Conservation (phyloP, 352 stramenopile species). For the Pythium oligandrum region DNA sequence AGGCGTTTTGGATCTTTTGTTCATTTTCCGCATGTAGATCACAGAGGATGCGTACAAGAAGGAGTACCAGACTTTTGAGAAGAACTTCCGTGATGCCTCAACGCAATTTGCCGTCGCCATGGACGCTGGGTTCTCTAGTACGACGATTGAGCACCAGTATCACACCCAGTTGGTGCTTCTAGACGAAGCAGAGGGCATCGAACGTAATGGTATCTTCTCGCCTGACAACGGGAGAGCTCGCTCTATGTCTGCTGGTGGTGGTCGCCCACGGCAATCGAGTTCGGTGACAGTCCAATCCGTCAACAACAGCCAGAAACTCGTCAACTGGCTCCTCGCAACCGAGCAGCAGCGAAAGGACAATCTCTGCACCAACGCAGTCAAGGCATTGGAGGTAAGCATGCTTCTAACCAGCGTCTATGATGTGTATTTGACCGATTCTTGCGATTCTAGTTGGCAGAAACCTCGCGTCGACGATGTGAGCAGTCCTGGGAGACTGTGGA, state of each 20-base stretch:
- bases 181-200: conserved; percentile 22
- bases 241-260: background rate
- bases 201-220: background rate
- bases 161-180: conserved; percentile 38
- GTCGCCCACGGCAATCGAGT: conserved; percentile 1
- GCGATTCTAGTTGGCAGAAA: conserved; percentile 44
- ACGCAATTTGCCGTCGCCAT: conserved; percentile 60
- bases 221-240: background rate
- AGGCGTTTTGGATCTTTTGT: background rate
- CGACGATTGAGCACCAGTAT: conserved; percentile 65
- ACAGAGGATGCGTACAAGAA: conserved; percentile 74
- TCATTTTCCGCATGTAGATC: conserved; percentile 9
- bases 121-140: conserved; percentile 70
- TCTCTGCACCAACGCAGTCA: conserved; percentile 46
- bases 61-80: conserved; percentile 65
- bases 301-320: conserved; percentile 72
- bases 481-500: conserved; percentile 59
- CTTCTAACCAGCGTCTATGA: no score
- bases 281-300: conserved; percentile 26
- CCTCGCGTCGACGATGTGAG: conserved; percentile 54
- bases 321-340: conserved; percentile 69
- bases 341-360: conserved; percentile 72
- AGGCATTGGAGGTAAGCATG: conserved; percentile 45
- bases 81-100: conserved; percentile 62
- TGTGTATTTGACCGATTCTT: background rate